Evolutionary conservation across 177 flowering plant genomes (phyloP).

Genomic region (Vitis hybrid): DNA sequence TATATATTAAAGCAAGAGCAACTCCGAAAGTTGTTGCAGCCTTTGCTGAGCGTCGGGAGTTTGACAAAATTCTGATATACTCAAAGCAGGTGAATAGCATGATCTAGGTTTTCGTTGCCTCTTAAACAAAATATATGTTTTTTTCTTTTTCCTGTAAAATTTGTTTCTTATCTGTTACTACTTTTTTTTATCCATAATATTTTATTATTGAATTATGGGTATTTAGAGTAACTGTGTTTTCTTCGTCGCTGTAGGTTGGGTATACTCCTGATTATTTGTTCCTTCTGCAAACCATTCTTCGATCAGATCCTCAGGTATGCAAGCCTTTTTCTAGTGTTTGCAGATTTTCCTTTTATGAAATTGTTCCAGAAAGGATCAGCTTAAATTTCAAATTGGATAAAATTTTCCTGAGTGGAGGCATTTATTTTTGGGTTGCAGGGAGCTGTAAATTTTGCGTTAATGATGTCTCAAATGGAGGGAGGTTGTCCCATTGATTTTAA

Average conservation of each 20-base stretch:
- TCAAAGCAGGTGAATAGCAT: slow-evolving; percentile 77
- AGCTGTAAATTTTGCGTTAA: slow-evolving; percentile 97
- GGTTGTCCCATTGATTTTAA: slow-evolving; percentile 98
- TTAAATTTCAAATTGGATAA: not conserved
- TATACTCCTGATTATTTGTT: slow-evolving; percentile 95
- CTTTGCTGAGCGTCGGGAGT: slow-evolving; percentile 97
- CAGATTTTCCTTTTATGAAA: not conserved
- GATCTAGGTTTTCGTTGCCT: too few relatives aligned
- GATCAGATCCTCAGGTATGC: slow-evolving; percentile 93
- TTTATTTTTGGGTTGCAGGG: slow-evolving; percentile 53
- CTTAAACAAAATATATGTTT: too few relatives aligned
- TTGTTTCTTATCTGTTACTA: not conserved
- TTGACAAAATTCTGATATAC: slow-evolving; percentile 94
- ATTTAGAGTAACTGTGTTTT: not conserved
- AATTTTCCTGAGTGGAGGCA: not conserved
- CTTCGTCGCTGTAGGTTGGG: slow-evolving; percentile 69
- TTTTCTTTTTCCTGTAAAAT: too few relatives aligned
- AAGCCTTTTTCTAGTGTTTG: slow-evolving; percentile 1
- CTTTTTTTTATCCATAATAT: not conserved
- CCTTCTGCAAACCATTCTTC: slow-evolving; percentile 95
- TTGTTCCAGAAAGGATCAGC: not conserved
- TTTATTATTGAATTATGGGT: not conserved
- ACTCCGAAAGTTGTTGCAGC: slow-evolving; percentile 99
- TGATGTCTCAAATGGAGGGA: slow-evolving; percentile 99
- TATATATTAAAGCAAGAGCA: slow-evolving; percentile 96